Conservation (phyloP, 2,329 filamentous ascomycete genomes). For the Stromatinia cepivora region DNA sequence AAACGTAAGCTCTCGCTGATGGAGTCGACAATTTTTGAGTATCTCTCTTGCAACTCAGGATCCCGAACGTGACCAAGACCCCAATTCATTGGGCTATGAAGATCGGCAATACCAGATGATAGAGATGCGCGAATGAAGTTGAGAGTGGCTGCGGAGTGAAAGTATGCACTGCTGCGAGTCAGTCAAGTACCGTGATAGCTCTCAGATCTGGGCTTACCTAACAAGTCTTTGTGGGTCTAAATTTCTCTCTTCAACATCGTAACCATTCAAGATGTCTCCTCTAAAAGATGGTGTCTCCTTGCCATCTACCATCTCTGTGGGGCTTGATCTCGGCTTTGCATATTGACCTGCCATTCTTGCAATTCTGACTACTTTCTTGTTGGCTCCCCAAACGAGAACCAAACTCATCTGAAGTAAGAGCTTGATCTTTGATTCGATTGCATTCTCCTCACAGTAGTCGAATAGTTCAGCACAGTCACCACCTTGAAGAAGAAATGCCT, state of each 20-base stretch:
- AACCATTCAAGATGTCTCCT: slow-evolving; percentile 94
- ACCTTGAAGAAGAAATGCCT: slow-evolving; percentile 91
- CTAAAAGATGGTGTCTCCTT: slow-evolving; percentile 85
- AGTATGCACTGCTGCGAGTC: slow-evolving; percentile 68
- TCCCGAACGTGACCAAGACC: slow-evolving; percentile 88
- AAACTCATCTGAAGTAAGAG: slow-evolving; percentile 95
- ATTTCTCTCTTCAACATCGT: slow-evolving; percentile 68
- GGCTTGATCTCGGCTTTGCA: slow-evolving; percentile 89
- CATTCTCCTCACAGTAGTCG: slow-evolving; percentile 86
- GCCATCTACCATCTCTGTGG: slow-evolving; percentile 79
- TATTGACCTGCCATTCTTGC: slow-evolving; percentile 97
- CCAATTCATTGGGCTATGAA: slow-evolving; percentile 94
- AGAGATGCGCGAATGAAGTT: slow-evolving; percentile 89
- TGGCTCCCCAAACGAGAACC: slow-evolving; percentile 85
- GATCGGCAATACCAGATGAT: slow-evolving; percentile 84
- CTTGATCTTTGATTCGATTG: slow-evolving; percentile 96
- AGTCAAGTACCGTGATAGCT: slow-evolving; percentile 3
- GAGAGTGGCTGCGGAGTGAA: slow-evolving; percentile 89
- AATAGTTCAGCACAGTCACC: slow-evolving; percentile 98
- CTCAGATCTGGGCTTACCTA: slow-evolving; percentile 47
- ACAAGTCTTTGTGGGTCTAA: slow-evolving; percentile 85
- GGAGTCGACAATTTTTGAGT: slow-evolving; percentile 78
- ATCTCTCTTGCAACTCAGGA: slow-evolving; percentile 79
- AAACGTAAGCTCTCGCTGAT: slow-evolving; percentile 91
- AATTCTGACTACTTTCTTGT: slow-evolving; percentile 85